These are phyloP conservation scores for Diaporthe sp. DNA, from an alignment of 2,329 filamentous ascomycete species.

Conservation along the genomic window DNA sequence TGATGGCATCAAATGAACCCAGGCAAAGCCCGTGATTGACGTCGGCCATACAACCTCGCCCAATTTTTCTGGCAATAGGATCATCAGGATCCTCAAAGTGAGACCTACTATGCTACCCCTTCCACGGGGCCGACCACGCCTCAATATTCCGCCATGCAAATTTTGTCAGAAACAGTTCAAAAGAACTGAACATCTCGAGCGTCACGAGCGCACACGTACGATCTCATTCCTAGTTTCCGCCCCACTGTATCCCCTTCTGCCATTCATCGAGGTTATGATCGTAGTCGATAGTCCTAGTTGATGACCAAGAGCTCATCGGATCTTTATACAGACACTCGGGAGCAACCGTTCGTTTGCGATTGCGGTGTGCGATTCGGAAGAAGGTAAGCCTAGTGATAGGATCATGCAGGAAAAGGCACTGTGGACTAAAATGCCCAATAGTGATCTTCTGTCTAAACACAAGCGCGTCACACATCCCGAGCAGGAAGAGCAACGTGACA, in stretches of 20 bases:
- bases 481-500: not conserved
- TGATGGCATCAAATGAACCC: not conserved
- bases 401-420: not conserved
- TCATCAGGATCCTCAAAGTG: not conserved
- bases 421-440: not conserved
- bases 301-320: not conserved
- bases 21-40: not conserved
- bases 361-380: not conserved
- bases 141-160: not conserved
- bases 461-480: not conserved
- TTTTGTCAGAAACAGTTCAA: constrained; percentile 19
- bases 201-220: constrained; percentile 21
- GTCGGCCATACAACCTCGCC: not conserved
- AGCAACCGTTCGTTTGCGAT: not conserved
- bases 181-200: constrained; percentile 1
- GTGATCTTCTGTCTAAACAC: constrained; percentile 2
- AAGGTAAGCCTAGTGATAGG: not conserved
- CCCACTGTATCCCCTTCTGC: not conserved
- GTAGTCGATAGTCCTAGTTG: not conserved
- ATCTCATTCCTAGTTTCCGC: not conserved
- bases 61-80: not conserved
- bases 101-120: not conserved
- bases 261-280: not conserved
- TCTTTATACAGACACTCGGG: not conserved
- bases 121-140: not conserved